phyloP scores from a whole-genome alignment of 495 filamentous ascomycete genomes.

The Aspergillus funiculosus region DNA sequence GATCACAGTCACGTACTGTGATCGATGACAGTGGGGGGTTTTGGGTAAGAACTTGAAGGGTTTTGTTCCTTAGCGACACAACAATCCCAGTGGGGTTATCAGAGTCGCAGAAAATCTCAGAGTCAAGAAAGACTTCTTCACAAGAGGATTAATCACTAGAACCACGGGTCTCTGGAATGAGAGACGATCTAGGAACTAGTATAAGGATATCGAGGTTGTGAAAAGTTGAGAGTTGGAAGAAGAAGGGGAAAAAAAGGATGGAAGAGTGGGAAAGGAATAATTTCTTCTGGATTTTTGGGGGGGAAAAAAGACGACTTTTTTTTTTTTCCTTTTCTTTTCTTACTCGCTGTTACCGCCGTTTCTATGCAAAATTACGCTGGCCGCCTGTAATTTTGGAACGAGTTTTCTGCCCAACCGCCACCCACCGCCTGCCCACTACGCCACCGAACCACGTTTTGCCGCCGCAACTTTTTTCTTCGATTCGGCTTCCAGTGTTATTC shows the following conservation, averaged over 20 bases:
- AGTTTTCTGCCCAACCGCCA: constrained; percentile 19
- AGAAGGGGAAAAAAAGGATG: constrained; percentile 19
- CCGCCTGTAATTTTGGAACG: constrained; percentile 22
- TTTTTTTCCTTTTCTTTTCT: constrained; percentile 28
- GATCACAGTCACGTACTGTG: constrained; percentile 71
- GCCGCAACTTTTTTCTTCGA: constrained; percentile 5
- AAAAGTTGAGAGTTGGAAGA: constrained; percentile 28
- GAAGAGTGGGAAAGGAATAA: constrained; percentile 20
- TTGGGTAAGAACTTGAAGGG: constrained; percentile 21
- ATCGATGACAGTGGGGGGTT: constrained; percentile 47
- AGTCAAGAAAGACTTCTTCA: constrained; percentile 26
- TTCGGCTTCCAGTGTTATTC: neutral
- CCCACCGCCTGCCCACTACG: constrained; percentile 19
- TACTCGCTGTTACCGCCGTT: constrained; percentile 12
- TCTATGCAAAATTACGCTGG: constrained; percentile 14
- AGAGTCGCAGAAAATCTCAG: constrained; percentile 35
- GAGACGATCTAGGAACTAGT: constrained; percentile 28
- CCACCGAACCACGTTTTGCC: constrained; percentile 7
- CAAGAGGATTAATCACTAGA: constrained; percentile 25
- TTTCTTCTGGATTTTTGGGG: constrained; percentile 31
- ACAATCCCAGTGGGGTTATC: constrained; percentile 26
- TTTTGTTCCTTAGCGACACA: constrained; percentile 33
- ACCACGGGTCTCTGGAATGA: constrained; percentile 37
- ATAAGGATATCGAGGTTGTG: constrained; percentile 11
- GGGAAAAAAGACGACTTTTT: constrained; percentile 34